These are phyloP conservation scores for Fragaria iinumae DNA, from an alignment of 306 rosid species.

Conservation along the genomic window DNA sequence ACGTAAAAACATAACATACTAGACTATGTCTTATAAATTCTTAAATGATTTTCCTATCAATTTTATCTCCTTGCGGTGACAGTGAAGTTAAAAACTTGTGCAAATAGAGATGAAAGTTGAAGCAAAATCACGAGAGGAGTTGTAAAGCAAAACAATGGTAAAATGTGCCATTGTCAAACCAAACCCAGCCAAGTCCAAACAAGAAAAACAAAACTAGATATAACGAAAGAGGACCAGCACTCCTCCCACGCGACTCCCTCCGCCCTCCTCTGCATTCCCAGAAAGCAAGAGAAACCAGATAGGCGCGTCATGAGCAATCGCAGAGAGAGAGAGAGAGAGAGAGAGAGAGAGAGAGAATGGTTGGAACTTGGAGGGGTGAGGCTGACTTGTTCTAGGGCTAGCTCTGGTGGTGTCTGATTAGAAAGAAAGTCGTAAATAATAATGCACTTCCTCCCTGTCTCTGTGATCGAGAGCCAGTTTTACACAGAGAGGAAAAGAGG, in stretches of 20 bases:
- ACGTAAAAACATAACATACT: too few relatives aligned
- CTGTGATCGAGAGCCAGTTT: constrained; percentile 6
- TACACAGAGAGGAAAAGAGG: background rate
- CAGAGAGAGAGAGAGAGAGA: background rate
- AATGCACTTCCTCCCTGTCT: constrained; percentile 10
- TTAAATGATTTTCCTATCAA: background rate
- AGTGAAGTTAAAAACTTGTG: background rate
- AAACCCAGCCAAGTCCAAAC: background rate
- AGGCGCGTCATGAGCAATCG: background rate
- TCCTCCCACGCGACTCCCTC: background rate
- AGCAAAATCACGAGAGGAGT: background rate
- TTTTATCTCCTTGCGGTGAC: background rate
- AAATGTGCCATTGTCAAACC: background rate
- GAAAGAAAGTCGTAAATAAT: constrained; percentile 27
- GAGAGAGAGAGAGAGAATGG: background rate
- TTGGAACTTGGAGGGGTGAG: background rate
- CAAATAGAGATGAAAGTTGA: background rate
- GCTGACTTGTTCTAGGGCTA: constrained; percentile 13
- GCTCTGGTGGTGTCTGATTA: background rate
- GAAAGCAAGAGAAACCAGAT: background rate
- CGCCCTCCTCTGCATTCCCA: background rate
- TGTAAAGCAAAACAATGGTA: background rate
- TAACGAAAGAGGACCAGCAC: background rate
- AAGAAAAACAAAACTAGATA: constrained; percentile 12
- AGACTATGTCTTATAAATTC: background rate